Percentiles rank a stretch among this genome's conserved stretches.
Conservation (phyloP, 1,284 basidiomycete genomes). For the Neotropicomus parvogracilis region DNA sequence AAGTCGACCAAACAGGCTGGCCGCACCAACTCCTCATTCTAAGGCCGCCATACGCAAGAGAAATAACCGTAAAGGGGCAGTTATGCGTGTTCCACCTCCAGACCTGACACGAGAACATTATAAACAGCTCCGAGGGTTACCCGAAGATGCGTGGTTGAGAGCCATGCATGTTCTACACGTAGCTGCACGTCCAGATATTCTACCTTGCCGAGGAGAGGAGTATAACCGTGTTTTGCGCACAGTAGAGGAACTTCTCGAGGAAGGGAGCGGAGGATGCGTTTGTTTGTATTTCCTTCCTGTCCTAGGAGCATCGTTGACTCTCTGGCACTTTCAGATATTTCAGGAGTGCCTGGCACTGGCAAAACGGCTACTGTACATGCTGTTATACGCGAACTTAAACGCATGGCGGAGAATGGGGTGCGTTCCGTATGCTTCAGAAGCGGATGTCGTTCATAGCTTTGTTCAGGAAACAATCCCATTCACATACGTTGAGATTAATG, state of each 20-base stretch:
- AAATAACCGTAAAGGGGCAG: constrained; percentile 32
- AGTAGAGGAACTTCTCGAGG: constrained; percentile 85
- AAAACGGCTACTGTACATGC: constrained; percentile 98
- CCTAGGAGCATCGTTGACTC: not conserved
- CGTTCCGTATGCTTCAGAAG: constrained; percentile 23
- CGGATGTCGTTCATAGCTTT: not conserved
- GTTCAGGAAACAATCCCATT: constrained; percentile 86
- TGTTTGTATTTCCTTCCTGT: constrained; percentile 55
- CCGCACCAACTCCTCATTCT: constrained; percentile 65
- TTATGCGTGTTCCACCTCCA: constrained; percentile 37
- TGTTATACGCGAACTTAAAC: constrained; percentile 83
- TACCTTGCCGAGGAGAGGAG: constrained; percentile 91
- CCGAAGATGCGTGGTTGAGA: constrained; percentile 75
- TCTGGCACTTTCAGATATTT: constrained; percentile 67
- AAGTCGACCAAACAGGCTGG: constrained; percentile 33
- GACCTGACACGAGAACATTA: constrained; percentile 37
- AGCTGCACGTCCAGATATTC: constrained; percentile 83
- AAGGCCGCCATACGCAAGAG: constrained; percentile 52
- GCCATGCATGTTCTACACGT: constrained; percentile 92
- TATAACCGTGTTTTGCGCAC: constrained; percentile 75
- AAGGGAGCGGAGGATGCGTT: constrained; percentile 91
- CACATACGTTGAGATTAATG: constrained; percentile 98
- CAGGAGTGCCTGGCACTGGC: constrained; percentile 96
- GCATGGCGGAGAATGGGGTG: constrained; percentile 79
- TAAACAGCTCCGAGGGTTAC: constrained; percentile 44